Evolutionary conservation across 257 asterid genomes (phyloP).

Genomic region (Solanum pimpinellifolium): DNA sequence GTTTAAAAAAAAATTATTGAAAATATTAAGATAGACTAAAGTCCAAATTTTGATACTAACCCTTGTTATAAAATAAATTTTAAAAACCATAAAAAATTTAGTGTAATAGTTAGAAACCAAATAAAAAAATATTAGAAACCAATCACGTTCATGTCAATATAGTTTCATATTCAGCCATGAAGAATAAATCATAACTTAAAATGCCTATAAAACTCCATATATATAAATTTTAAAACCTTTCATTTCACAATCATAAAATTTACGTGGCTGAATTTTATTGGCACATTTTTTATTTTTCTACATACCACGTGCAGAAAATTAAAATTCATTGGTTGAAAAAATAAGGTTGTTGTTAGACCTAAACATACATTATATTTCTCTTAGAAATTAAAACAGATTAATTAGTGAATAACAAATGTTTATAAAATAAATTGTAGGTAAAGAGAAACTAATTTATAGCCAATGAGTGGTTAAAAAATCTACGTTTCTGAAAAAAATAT

Average conservation of each 20-base stretch:
- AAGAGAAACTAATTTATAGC: not conserved
- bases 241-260: not conserved
- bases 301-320: not conserved
- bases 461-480: too few species aligned
- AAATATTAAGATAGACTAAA: not conserved
- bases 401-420: not conserved
- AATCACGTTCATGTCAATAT: not conserved
- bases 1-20: not conserved
- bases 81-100: not conserved
- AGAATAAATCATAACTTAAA: not conserved
- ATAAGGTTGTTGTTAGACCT: not conserved
- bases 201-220: not conserved
- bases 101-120: not conserved
- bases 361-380: not conserved
- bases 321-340: not conserved
- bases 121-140: not conserved
- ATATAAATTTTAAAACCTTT: not conserved
- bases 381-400: not conserved
- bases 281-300: not conserved
- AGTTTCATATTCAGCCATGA: not conserved
- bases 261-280: not conserved
- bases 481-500: rapidly evolving
- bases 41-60: not conserved
- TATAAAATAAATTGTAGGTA: not conserved
- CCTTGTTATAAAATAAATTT: not conserved